These are phyloP conservation scores for Saposhnikovia divaricata DNA, from an alignment of 129 eudicot species.

Conservation along the genomic window DNA sequence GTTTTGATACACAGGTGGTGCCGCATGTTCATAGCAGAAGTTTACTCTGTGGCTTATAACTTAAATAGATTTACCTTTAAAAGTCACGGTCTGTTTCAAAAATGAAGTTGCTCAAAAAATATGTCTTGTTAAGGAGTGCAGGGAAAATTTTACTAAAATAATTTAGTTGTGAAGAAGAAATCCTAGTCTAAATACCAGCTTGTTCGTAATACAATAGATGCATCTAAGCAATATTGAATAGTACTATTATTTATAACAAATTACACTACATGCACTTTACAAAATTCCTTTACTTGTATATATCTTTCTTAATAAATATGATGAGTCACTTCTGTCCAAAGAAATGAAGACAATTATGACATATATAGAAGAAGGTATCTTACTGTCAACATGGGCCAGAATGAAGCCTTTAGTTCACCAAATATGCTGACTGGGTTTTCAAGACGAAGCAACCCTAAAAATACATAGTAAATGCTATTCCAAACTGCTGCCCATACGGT, in stretches of 20 bases:
- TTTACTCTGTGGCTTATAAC: neutral
- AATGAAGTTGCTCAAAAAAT: neutral
- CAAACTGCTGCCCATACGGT: slow-evolving; percentile 82
- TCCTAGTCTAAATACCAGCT: neutral
- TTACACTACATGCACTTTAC: neutral
- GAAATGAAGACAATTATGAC: neutral
- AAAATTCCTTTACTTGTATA: neutral
- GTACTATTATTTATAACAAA: neutral
- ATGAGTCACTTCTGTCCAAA: neutral
- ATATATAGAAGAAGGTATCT: slow-evolving; percentile 12
- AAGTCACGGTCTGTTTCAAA: neutral
- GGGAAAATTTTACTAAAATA: neutral
- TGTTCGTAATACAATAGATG: neutral
- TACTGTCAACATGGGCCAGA: slow-evolving; percentile 86
- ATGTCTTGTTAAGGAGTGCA: neutral
- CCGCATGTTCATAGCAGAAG: neutral
- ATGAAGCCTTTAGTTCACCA: slow-evolving; percentile 63
- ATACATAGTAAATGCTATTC: slow-evolving; percentile 84
- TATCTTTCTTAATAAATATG: neutral
- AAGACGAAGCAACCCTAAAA: slow-evolving; percentile 68
- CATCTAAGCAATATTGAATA: neutral
- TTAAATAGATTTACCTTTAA: neutral
- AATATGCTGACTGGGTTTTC: slow-evolving; percentile 64
- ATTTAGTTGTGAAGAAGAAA: neutral
- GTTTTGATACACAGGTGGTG: neutral